phyloP scores from a whole-genome alignment of 768 basidiomycete species.

The Boletus patriciae region DNA sequence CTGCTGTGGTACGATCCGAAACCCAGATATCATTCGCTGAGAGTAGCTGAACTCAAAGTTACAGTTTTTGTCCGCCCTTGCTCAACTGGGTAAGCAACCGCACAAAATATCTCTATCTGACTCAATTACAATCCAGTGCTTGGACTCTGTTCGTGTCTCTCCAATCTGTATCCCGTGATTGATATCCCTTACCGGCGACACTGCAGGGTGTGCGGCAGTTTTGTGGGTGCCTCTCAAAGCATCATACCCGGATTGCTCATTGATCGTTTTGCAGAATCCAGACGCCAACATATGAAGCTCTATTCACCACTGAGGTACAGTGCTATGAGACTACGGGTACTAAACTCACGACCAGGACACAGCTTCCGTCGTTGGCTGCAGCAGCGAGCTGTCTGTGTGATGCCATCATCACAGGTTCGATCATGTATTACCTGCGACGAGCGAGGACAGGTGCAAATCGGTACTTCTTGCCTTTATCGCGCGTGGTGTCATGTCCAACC shows the following conservation, averaged over 20 bases:
- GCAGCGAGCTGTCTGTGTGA: not conserved
- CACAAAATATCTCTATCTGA: not conserved
- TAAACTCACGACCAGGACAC: not conserved
- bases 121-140: constrained; percentile 5
- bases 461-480: not conserved
- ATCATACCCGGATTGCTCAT: too few relatives aligned
- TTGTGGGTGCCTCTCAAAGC: constrained; percentile 6
- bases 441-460: constrained; percentile 9
- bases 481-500: not conserved
- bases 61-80: constrained; percentile 6
- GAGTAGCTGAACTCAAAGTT: not conserved
- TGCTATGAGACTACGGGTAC: too few relatives aligned
- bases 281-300: constrained; percentile 2
- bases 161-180: not conserved
- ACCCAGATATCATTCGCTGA: too few relatives aligned
- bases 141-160: constrained; percentile 15
- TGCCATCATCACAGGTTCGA: too few relatives aligned
- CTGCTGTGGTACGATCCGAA: constrained; percentile 13
- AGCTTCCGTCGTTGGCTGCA: constrained; percentile 12
- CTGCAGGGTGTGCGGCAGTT: not conserved
- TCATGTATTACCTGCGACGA: not conserved
- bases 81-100: constrained; percentile 15
- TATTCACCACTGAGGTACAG: constrained; percentile 9
- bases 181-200: not conserved
- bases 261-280: constrained; percentile 7